Conservation (phyloP, 2,329 filamentous ascomycete genomes). For the Scolecobasidium constrictum region DNA sequence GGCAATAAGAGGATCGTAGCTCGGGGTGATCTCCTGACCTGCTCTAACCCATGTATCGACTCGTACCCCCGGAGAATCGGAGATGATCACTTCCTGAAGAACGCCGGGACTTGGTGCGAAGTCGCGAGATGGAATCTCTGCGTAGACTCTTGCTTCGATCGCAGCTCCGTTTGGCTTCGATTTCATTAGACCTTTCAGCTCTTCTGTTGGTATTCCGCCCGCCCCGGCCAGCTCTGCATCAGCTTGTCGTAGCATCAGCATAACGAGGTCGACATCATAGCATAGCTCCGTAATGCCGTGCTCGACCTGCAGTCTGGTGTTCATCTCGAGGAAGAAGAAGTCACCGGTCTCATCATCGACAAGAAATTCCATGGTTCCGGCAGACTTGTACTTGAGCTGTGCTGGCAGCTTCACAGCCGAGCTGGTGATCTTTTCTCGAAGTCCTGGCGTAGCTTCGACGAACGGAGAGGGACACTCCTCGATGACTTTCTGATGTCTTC, state of each 20-base stretch:
- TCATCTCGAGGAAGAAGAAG: slow-evolving; percentile 60
- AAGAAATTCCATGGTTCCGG: slow-evolving; percentile 84
- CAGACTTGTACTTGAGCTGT: slow-evolving; percentile 60
- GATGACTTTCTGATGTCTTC: slow-evolving; percentile 72
- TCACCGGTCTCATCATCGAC: slow-evolving; percentile 71
- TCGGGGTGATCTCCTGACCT: slow-evolving; percentile 44
- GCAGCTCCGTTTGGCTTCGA: slow-evolving; percentile 34
- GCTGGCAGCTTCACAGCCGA: slow-evolving; percentile 58
- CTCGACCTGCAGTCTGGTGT: slow-evolving; percentile 47
- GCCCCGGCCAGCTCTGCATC: slow-evolving; percentile 37
- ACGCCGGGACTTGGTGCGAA: slow-evolving; percentile 50
- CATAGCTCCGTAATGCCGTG: slow-evolving; percentile 48
- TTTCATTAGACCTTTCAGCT: slow-evolving; percentile 33
- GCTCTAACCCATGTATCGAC: slow-evolving; percentile 55
- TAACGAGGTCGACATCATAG: slow-evolving; percentile 43
- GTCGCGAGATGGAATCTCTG: slow-evolving; percentile 47
- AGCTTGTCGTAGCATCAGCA: slow-evolving; percentile 46
- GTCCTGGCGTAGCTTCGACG: slow-evolving; percentile 36
- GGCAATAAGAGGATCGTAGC: slow-evolving; percentile 48
- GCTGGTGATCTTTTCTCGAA: slow-evolving; percentile 51
- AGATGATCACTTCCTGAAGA: slow-evolving; percentile 47
- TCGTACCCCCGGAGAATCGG: slow-evolving; percentile 35
- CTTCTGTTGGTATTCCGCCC: slow-evolving; percentile 30
- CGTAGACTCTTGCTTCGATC: slow-evolving; percentile 45
- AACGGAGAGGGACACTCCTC: slow-evolving; percentile 80